Base-by-base conservation (phyloP, 345 rosid species). In the Streptanthus diversifolius region DNA sequence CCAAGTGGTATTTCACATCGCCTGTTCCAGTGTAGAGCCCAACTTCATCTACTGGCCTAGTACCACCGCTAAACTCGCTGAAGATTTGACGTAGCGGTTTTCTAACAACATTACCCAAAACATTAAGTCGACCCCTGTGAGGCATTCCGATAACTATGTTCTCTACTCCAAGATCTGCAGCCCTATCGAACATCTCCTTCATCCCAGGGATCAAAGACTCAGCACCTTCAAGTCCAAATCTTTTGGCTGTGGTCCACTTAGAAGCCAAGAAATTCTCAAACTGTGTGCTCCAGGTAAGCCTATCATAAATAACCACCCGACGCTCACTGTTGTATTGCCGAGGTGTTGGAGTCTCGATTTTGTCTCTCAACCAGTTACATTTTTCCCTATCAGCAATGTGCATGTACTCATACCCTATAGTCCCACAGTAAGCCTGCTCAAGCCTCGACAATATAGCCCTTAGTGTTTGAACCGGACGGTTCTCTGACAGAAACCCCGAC, bases 161-260 rank as follows among this genome's bases (percentile, higher is more conserved):
- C 82, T 88, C 96, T 19, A 87, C 96, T 37, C 93, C 96, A 13
- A 90, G 93, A 82, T 87, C 87, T 4, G 93, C 86, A 41, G 91
- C 66, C 73, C 88, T 81, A 65, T 90, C 96, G 52, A 90, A 90
- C 93, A 90, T 90, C 77, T 90, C 93, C 80, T 90, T 88, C 96
- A 90, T 90, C 1, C 96, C 96, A 71, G 93, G 90, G 73, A 89
- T 90, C 82, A 88, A 77, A 73, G 93, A 87, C 82, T 90, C 96
- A 1, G 88, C 91, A 68, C 96, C 96, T 83, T 90, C 96, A n/a
- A 90, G 93, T 64, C 96, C 96, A 76, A 90, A 88, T 58, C 96
- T 80, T 78, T 90, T 90, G 5, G 96, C 93, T 0, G 96, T 71
- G n/a, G 91, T 90, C 96, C 93, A 87, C 81, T 90, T 90, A 11